Base-by-base conservation (phyloP, 768 basidiomycete species). In the Mycena chlorophos region DNA sequence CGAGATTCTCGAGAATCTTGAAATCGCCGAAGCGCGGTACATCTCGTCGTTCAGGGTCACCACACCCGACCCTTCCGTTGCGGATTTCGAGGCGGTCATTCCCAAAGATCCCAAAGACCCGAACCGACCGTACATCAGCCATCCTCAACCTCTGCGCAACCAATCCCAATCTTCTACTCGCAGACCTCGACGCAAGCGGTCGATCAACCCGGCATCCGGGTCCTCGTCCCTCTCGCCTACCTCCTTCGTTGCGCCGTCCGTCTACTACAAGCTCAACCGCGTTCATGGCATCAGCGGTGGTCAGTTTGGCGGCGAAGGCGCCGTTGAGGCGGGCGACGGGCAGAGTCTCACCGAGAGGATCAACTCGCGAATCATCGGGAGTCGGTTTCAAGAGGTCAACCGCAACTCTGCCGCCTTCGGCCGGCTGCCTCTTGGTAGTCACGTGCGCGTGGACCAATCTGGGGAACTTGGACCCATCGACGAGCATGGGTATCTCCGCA, bases 11-110 rank as follows among this genome's bases (percentile, higher is more conserved):
- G 85, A 89, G 61, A 84, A 88, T 57, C 76, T 93, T 8, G 90
- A 93, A 73, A 82, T 86, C 50, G 88, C 89, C 12, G 90, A 91
- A 72, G 82, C 86, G 12, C 81, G 78, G 63, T 94, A 91, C 63
- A 89, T 90, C 58, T 76, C 77, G 53, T 91, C 87, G 4, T 92
- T 91, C 75, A 75, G 82, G 16, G 72, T 88, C 10, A 83, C 85
- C 0, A 89, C 87, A 0, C 87, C 88, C 3, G 87, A 88, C 54
- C 87, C 87, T 19, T 88, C 88, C 5, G 75, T 88, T 51, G 74
- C 80, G 13, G 85, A 88, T 66, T 79, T 80, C 49, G 74, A 80
- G 56, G 76, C 79, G 6, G 68, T 75, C 4, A 62, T 72, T 13
- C 75, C 76, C 31, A 4, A 27, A 28, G 8, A 34, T n/a, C 72